Evolutionary conservation across 192 early-diverging fungal genomes (phyloP), one percentile per base, ranked within the genome.

Genomic region (Fimicolochytrium jonesii): DNA sequence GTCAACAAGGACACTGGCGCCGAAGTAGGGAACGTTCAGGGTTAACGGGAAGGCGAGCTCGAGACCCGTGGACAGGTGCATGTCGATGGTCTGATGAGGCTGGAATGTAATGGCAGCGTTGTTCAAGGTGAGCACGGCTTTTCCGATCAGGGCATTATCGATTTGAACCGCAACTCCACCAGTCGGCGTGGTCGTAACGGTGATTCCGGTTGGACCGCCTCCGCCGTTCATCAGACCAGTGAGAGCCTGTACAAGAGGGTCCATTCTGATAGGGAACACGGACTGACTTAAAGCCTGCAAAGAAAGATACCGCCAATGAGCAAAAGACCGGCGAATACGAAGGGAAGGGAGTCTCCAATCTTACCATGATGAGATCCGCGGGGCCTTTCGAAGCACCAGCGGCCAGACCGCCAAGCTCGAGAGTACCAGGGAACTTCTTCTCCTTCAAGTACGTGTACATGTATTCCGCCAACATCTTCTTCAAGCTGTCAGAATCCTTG

Each of bases 11-110:
- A 52, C 23, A 11, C 52, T 58, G 23, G 52, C 48, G 31, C 57
- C 37, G 39, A 64, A 36, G 54, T 62, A 66, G 20, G 62, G 62
- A 33, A 71, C 37, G 18, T 71, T 59, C 10, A 71, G 42, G 9
- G 57, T 59, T 25, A 65, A 39, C 23, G 62, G 56, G 44, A 71
- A 67, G 9, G 48, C 42, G 0, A 71, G 32, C 46, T n/a, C 13
- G n/a, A 71, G 29, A 9, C 33, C 31, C 17, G 42, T 42, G 22
- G 23, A 26, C 15, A 67, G 36, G 18, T 11, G 13, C 11, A 32
- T 26, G 3, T 18, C 29, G 23, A 71, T 20, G 23, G 49, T 31
- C 41, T 55, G 44, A 23, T 6, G 50, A 37, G 63, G 58, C 20
- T 41, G n/a, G 45, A 71, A 65, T 2, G 30, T 42, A 39, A 64